These are phyloP conservation scores for Hygrocybe coccinea DNA, from an alignment of 768 basidiomycete genomes.

Conservation along the genomic window DNA sequence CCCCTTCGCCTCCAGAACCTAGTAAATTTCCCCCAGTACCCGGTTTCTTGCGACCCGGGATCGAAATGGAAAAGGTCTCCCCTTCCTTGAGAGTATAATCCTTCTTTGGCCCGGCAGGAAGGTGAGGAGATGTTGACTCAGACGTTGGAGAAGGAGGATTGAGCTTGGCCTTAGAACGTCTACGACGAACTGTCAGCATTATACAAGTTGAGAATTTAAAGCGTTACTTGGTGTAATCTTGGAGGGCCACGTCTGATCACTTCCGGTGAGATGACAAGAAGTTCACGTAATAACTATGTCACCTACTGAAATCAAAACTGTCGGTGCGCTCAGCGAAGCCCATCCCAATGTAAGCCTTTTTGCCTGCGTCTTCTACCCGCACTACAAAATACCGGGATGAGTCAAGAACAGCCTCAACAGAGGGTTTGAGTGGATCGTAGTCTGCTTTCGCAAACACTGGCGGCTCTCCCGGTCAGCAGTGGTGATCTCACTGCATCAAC, in stretches of 20 bases:
- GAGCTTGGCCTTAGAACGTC: conserved; percentile 59
- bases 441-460: conserved; percentile 83
- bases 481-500: not conserved
- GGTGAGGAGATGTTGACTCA: conserved; percentile 52
- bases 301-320: conserved; percentile 88
- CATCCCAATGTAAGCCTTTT: conserved; percentile 90
- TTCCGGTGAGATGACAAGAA: conserved; percentile 2
- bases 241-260: conserved; percentile 70
- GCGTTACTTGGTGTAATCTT: conserved; percentile 77
- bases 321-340: conserved; percentile 86
- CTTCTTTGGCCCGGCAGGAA: conserved; percentile 79
- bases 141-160: conserved; percentile 49
- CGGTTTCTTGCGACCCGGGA: conserved; percentile 69
- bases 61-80: conserved; percentile 87
- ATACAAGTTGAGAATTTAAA: conserved; percentile 1
- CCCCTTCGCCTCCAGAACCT: conserved; percentile 22
- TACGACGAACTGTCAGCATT: conserved; percentile 24
- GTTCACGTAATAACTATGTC: conserved; percentile 4
- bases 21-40: conserved; percentile 36
- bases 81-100: conserved; percentile 94
- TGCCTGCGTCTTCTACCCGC: conserved; percentile 81
- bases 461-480: not conserved
- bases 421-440: conserved; percentile 73
- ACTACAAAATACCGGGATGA: conserved; percentile 94
- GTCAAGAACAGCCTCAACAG: conserved; percentile 93